A percentile compares a stretch with the other conserved stretches of the same genome.
phyloP scores from a whole-genome alignment of 768 basidiomycete species.

The Pleurotus ostreatus region DNA sequence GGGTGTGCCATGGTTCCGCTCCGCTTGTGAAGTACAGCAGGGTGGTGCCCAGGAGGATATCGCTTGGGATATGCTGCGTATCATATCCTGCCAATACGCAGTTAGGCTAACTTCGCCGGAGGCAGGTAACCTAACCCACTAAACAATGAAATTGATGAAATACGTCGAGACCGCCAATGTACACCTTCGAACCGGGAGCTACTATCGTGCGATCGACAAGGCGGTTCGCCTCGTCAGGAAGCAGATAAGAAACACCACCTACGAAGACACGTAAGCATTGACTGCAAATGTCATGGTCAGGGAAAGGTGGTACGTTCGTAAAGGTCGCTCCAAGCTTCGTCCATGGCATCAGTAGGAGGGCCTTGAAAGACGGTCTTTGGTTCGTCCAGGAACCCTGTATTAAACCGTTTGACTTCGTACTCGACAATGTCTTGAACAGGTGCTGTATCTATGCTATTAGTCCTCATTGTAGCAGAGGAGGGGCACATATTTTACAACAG shows the following conservation, averaged over 20 bases:
- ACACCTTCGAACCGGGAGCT: constrained; percentile 11
- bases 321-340: constrained; percentile 1
- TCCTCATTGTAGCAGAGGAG: neutral
- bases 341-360: constrained; percentile 2
- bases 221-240: neutral
- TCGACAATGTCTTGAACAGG: constrained; percentile 15
- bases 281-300: neutral
- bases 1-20: constrained; percentile 3
- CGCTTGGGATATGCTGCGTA: constrained; percentile 13
- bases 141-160: constrained; percentile 26
- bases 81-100: constrained; percentile 12
- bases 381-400: constrained; percentile 8
- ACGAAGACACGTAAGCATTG: neutral
- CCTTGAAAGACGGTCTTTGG: neutral
- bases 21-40: neutral
- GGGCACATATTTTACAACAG: neutral
- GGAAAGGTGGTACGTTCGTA: neutral
- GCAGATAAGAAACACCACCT: neutral
- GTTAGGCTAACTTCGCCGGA: neutral
- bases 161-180: constrained; percentile 18
- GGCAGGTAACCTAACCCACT: constrained; percentile 9
- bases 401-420: constrained; percentile 13
- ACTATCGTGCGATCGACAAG: neutral
- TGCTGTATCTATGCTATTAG: constrained; percentile 7
- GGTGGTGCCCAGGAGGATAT: constrained; percentile 3